These are phyloP conservation scores for Trichothecium sympodiale DNA, from an alignment of 2,329 filamentous ascomycete species.

Conservation along the genomic window DNA sequence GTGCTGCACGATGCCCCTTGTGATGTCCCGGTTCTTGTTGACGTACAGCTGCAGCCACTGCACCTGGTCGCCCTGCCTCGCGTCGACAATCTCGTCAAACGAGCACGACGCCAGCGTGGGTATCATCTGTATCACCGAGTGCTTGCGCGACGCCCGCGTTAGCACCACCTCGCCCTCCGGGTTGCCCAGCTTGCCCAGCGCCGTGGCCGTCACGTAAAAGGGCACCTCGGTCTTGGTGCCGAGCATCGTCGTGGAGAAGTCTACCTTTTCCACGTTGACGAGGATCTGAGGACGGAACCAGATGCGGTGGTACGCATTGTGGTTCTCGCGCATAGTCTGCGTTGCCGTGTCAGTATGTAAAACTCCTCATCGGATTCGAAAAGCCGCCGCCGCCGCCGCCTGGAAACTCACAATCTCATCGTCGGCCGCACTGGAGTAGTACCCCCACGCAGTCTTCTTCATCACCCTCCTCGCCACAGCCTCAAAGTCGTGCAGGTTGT, in stretches of 20 bases:
- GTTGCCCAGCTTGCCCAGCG: constrained; percentile 87
- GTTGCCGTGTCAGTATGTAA: neutral
- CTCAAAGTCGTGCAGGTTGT: constrained; percentile 93
- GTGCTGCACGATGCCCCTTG: constrained; percentile 79
- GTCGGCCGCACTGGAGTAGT: constrained; percentile 82
- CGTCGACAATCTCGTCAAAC: constrained; percentile 94
- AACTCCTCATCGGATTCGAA: neutral
- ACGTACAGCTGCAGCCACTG: constrained; percentile 98
- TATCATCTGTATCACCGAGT: constrained; percentile 96
- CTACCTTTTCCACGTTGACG: constrained; percentile 78
- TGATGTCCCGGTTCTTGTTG: constrained; percentile 90
- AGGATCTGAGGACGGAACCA: constrained; percentile 89
- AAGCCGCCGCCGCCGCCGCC: neutral
- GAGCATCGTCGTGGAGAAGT: constrained; percentile 87
- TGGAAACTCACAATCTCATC: constrained; percentile 28
- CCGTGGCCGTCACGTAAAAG: constrained; percentile 94
- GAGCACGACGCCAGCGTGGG: constrained; percentile 93
- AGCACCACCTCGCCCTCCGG: constrained; percentile 89
- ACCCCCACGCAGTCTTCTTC: constrained; percentile 96
- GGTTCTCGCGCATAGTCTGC: constrained; percentile 89
- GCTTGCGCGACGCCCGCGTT: constrained; percentile 71
- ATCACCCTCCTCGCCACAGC: constrained; percentile 79
- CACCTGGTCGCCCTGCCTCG: constrained; percentile 62
- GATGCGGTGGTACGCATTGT: constrained; percentile 91
- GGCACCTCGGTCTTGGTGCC: constrained; percentile 75